Base-by-base conservation (phyloP, 2,329 filamentous ascomycete species). In the Chrysosporium queenslandicum region DNA sequence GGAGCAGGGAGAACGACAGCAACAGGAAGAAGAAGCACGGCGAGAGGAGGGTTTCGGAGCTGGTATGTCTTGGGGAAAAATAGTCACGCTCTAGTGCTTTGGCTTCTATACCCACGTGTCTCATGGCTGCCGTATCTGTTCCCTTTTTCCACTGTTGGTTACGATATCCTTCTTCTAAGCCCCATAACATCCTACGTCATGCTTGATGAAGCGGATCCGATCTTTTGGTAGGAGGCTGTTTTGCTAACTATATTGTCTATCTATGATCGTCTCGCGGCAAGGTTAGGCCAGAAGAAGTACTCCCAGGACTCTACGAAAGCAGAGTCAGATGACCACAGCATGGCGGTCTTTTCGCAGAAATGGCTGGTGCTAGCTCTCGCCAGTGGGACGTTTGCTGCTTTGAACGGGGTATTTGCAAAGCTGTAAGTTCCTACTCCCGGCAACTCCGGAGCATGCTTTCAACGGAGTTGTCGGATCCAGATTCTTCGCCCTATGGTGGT, bases 341-440 rank as follows among this genome's bases (percentile, higher is more conserved):
- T 34, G 30, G 8, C 16, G 7, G 34, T n/a, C 9, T 18, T 25
- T 4, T 46, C 41, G 41, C 50, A 46, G 23, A 65, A 65, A 56
- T 76, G 73, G 73, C 71, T 83, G 42, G 60, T 78, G 56, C 73
- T 81, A 53, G 80, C 80, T 43, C 66, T 82, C 32, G 72, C 77
- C n/a, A 80, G 77, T 58, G 80, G 80, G 52, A 73, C 74, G 37
- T 83, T 80, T 63, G 80, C 80, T 16, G 79, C 80, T 9, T 71
- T 81, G 60, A 83, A 83, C 58, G 80, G 80, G 47, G 75, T 82
- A n/a, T 83, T 83, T 64, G 80, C 80, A 9, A 83, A 83, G 66
- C 71, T 83, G 77, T 80, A 70, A 37, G 66, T 62, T 23, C 30
- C n/a, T n/a, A n/a, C n/a, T n/a, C n/a, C n/a, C n/a, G n/a, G n/a